Base-by-base conservation (phyloP, 2,329 filamentous ascomycete genomes). In the Tolypocladium pustulatum region DNA sequence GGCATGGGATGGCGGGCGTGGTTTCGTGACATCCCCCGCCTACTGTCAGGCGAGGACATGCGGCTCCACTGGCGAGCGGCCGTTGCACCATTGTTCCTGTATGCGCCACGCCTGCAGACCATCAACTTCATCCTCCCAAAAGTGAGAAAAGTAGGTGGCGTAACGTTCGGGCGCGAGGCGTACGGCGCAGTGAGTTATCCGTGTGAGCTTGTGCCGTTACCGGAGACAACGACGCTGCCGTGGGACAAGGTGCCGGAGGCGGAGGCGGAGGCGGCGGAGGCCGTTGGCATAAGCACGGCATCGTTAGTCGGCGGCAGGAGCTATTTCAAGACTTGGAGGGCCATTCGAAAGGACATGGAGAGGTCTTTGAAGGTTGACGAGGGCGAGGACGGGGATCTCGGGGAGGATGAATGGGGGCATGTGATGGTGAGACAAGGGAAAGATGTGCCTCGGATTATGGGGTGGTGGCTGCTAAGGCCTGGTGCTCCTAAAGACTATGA, bases 1-100 rank as follows among this genome's bases (percentile, higher is more conserved):
- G 68, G 67, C 0, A 37, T 70, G 4, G 65, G 71, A 38, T 71
- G 67, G 69, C 65, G 69, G 5, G 63, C 67, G 27, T 65, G 69
- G 58, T 66, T 67, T 52, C 59, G 58, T 17, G 65, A 70, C 43
- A 65, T 66, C 0, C 65, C 68, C 0, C 67, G 61, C 9, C 62
- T 62, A 30, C 58, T 62, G 25, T 54, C 46, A 2, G 63, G 63
- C 25, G 61, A 66, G 43, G 63, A 63, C 9, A 65, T 65, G 53
- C 57, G 59, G 2, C 57, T 13, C 2, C 63, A 62, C 37, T 70
- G 67, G 68, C 61, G 56, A 30, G 56, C 57, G 0, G 62, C 61
- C 0, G 63, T 68, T 30, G 60, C 60, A 9, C 54, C 58, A 0
- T 15, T 71, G 30, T 67, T 65, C 30, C 22, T 59, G 1, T 64